Percentiles rank a stretch among this genome's conserved stretches.
Evolutionary conservation across 2,329 filamentous ascomycete species (phyloP).

Genomic region (Venturia effusa): DNA sequence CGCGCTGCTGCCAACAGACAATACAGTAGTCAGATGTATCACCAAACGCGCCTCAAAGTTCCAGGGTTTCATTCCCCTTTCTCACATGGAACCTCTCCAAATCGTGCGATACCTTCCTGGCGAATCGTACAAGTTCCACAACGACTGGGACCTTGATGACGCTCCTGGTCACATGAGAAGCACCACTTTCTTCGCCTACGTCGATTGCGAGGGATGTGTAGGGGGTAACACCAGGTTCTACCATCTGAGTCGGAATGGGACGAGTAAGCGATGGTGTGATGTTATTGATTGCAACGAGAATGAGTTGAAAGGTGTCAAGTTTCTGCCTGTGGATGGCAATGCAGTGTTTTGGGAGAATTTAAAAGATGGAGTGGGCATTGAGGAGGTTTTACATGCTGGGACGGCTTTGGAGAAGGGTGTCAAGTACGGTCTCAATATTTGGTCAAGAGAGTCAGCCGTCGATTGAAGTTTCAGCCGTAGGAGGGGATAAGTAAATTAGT

Average conservation of each 20-base stretch:
- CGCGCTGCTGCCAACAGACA: background rate
- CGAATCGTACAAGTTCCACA: background rate
- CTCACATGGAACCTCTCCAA: background rate
- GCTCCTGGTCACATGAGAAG: background rate
- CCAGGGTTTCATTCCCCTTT: background rate
- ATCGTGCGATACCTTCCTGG: background rate
- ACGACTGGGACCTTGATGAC: background rate
- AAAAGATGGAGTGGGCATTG: background rate
- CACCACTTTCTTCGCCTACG: background rate
- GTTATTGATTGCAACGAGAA: background rate
- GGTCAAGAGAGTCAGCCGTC: background rate
- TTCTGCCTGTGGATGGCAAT: background rate
- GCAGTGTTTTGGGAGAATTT: background rate
- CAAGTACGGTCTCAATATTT: background rate
- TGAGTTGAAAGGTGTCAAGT: background rate
- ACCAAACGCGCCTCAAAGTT: background rate
- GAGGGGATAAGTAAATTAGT: too few relatives aligned
- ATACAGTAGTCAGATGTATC: background rate
- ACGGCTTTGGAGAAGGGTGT: background rate
- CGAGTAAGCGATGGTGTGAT: background rate
- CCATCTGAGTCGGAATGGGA: background rate
- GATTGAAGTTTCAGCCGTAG: too few relatives aligned
- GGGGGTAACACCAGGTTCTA: background rate
- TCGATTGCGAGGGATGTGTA: background rate
- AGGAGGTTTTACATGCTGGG: background rate